Conservation (phyloP, 169 alveolate genomes). For the Plasmodium knowlesi region DNA sequence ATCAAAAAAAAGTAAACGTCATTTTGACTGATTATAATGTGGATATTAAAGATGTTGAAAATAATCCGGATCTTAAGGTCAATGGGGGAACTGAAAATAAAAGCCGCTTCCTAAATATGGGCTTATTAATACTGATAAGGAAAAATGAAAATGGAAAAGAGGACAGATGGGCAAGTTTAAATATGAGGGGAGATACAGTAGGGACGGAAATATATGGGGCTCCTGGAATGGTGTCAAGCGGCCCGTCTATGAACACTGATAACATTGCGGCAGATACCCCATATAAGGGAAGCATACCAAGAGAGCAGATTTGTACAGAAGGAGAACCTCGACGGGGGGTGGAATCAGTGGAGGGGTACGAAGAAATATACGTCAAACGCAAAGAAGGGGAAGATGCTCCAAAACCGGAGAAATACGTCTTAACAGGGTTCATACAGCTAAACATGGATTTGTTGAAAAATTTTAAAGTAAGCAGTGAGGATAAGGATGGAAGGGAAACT, state of each 20-base stretch:
- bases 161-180: not conserved
- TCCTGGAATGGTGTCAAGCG: not conserved
- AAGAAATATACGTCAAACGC: conserved; percentile 47
- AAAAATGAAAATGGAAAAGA: not conserved
- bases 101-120: conserved; percentile 53
- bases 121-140: conserved; percentile 26
- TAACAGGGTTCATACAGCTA: conserved; percentile 39
- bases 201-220: not conserved
- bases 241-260: not conserved
- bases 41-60: conserved; percentile 19
- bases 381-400: not conserved
- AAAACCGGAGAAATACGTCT: conserved; percentile 12
- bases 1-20: conserved; percentile 35
- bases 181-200: not conserved
- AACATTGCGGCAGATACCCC: not conserved
- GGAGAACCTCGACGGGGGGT: not conserved
- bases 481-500: not conserved
- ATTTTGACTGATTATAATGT: conserved; percentile 24
- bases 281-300: not conserved
- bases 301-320: not conserved
- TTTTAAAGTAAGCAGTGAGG: conserved; percentile 18
- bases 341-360: conserved; percentile 3
- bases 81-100: conserved; percentile 6
- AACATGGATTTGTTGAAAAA: conserved; percentile 50
- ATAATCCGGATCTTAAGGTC: not conserved